These are phyloP conservation scores for Dionaea muscipula DNA, from an alignment of 179 eudicot genomes.

Conservation along the genomic window DNA sequence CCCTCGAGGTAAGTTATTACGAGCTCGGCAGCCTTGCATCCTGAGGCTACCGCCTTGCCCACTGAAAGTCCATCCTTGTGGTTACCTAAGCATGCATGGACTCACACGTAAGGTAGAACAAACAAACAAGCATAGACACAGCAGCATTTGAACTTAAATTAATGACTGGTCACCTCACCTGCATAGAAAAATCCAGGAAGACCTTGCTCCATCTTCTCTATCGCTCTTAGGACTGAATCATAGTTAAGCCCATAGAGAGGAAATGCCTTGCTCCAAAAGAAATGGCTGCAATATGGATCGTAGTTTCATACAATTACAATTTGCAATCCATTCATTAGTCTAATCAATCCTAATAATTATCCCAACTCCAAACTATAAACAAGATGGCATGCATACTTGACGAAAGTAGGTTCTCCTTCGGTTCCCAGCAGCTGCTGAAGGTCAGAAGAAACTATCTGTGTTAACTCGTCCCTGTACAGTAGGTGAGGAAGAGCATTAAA, in stretches of 20 bases:
- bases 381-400: conserved; percentile 42
- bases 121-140: too few species aligned
- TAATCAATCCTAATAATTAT: conserved; percentile 2
- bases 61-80: conserved; percentile 92
- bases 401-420: conserved; percentile 63
- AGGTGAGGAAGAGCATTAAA: conserved; percentile 3
- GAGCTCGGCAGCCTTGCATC: conserved; percentile 76
- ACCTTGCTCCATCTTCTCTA: conserved; percentile 71
- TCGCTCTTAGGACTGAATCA: conserved; percentile 49
- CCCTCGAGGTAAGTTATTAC: conserved; percentile 70
- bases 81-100: conserved; percentile 40
- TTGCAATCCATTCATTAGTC: conserved; percentile 1
- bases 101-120: not conserved
- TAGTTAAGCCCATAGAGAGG: conserved; percentile 79
- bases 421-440: conserved; percentile 67
- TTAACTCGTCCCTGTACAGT: conserved; percentile 68
- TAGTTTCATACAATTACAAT: not conserved
- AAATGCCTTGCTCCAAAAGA: conserved; percentile 80
- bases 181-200: conserved; percentile 93
- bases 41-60: conserved; percentile 79
- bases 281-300: conserved; percentile 60
- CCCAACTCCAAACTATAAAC: not conserved
- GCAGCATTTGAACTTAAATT: too few species aligned
- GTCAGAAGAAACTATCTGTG: conserved; percentile 71
- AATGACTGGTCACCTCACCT: conserved; percentile 26